These are phyloP conservation scores for Rossbeevera mucosa DNA, from an alignment of 768 basidiomycete genomes.

Conservation along the genomic window DNA sequence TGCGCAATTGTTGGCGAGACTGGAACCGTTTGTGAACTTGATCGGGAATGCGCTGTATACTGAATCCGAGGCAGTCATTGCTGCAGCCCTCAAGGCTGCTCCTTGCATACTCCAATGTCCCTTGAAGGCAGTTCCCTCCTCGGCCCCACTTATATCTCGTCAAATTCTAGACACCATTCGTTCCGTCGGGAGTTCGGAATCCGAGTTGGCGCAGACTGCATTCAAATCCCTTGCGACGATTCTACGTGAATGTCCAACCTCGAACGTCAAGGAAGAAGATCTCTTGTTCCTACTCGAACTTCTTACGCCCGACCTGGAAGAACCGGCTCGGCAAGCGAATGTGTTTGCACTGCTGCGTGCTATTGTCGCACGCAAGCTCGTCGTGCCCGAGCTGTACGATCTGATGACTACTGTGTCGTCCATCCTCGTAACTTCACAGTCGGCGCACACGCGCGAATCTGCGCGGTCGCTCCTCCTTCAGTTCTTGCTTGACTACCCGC, in stretches of 20 bases:
- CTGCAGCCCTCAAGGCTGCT: constrained; percentile 71
- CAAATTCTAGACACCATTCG: constrained; percentile 83
- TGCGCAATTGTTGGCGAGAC: constrained; percentile 62
- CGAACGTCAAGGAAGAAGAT: constrained; percentile 85
- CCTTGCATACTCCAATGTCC: constrained; percentile 83
- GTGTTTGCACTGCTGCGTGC: constrained; percentile 88
- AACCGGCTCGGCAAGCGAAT: constrained; percentile 75
- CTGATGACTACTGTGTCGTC: constrained; percentile 90
- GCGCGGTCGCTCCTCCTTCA: constrained; percentile 86
- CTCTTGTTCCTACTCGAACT: constrained; percentile 83
- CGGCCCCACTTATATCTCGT: constrained; percentile 75
- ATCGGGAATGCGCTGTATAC: constrained; percentile 94
- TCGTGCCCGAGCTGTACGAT: constrained; percentile 96
- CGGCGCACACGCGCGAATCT: constrained; percentile 83
- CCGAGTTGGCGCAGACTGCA: constrained; percentile 84
- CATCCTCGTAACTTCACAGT: constrained; percentile 91
- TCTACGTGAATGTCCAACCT: constrained; percentile 81
- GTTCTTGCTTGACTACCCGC: constrained; percentile 96
- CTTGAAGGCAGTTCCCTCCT: constrained; percentile 64
- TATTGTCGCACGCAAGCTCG: constrained; percentile 85
- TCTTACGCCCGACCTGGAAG: constrained; percentile 85
- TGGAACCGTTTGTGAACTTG: constrained; percentile 81
- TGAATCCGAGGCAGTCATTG: constrained; percentile 65
- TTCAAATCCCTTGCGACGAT: constrained; percentile 82
- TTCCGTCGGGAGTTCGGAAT: constrained; percentile 80